Conservation (phyloP, 345 rosid species). For the Mercurialis annua region DNA sequence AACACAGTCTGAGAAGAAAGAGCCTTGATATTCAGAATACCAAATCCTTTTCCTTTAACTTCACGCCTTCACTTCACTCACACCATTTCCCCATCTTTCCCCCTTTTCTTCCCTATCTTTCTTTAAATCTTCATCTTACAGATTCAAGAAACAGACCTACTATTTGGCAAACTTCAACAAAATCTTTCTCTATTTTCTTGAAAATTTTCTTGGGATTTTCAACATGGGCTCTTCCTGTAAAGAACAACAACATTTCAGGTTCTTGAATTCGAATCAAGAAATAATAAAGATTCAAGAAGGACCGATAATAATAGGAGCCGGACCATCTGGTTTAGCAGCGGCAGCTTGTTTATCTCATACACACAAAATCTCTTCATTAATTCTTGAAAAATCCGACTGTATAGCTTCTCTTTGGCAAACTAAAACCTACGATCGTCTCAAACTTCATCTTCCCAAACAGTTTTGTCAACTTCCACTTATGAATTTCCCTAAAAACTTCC, state of each 20-base stretch:
- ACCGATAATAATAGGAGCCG: constrained; percentile 92
- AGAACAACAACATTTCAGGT: constrained; percentile 2
- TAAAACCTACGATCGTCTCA: constrained; percentile 79
- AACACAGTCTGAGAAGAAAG: constrained; percentile 3
- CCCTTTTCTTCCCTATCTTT: not conserved
- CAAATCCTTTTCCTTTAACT: constrained; percentile 29
- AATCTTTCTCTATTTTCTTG: not conserved
- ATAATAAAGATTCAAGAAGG: constrained; percentile 37
- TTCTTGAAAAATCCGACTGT: constrained; percentile 70
- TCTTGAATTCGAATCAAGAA: constrained; percentile 11
- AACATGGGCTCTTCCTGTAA: constrained; percentile 48
- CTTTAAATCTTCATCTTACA: constrained; percentile 21
- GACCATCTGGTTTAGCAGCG: constrained; percentile 82
- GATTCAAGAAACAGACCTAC: constrained; percentile 23
- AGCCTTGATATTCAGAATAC: constrained; percentile 24
- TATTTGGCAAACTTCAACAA: constrained; percentile 1
- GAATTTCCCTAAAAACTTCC: constrained; percentile 62
- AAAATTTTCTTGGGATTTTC: constrained; percentile 26
- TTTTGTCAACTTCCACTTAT: constrained; percentile 76
- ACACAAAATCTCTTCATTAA: constrained; percentile 57
- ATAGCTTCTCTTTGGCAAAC: constrained; percentile 85
- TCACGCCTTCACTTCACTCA: constrained; percentile 32
- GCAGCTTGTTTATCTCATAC: constrained; percentile 70
- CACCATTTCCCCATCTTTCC: not conserved
- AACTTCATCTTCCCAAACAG: constrained; percentile 82